Evolutionary conservation across 495 filamentous ascomycete genomes (phyloP), one percentile per base, ranked within the genome.

Genomic region (Sphaerosporella brunnea): DNA sequence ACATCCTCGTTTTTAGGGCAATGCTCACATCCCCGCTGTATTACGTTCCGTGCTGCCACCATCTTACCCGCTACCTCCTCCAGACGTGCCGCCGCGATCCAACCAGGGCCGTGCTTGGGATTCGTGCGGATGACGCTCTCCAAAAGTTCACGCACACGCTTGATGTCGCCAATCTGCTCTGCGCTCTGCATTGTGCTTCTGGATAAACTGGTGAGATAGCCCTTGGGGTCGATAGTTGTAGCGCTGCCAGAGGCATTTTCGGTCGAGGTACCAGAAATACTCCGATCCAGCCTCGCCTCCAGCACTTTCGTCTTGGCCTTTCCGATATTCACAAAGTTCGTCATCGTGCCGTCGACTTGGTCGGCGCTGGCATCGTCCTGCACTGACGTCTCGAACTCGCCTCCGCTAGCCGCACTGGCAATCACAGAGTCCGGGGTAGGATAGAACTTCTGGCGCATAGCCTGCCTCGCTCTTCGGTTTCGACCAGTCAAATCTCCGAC

Each of bases 271-370:
- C 67, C 68, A 23, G 70, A 80, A 8, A 84, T 86, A 32, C 85
- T 85, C 62, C 92, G 82, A 55, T 96, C 90, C 7, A 99, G 73
- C 44, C 82, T 73, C 9, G 93, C 90, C 55, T 90, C 75, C 16
- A 99, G 72, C 3, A 93, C 88, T 61, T 88, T 93, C 64, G 93
- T 83, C 66, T 88, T 75, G 34, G 90, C 90, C 26, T 84, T 84
- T 58, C 92, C 90, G 51, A 99, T 95, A 58, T 94, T 79, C n/a
- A 86, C 85, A 58, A 97, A 97, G 59, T 97, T 93, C 13, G 88
- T 96, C 73, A 93, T 84, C 2, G 83, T 88, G 2, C 88, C 87
- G 57, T 93, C 84, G 15, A 63, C 65, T 7, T 63, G 69, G 38
- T 79, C 75, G 37, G 56, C 63, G 5, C 67, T 63, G 2, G 59